Evolutionary conservation across 2,329 filamentous ascomycete genomes (phyloP).

Genomic region (Exophiala phaeomuriformis): DNA sequence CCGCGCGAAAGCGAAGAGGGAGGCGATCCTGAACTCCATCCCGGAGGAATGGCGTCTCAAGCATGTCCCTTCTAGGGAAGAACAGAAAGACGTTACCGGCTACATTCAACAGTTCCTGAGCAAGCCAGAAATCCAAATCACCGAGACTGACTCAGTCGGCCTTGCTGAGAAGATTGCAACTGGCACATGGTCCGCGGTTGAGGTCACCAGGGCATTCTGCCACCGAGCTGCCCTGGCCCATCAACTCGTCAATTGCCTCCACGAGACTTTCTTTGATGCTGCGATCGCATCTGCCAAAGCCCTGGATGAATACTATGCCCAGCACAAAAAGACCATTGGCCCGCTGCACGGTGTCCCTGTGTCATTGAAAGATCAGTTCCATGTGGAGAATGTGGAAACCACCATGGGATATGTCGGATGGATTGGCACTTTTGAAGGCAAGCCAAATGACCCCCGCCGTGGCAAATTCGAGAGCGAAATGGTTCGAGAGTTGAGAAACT

Average conservation of each 20-base stretch:
- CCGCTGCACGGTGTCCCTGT: slow-evolving; percentile 58
- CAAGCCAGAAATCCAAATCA: slow-evolving; percentile 52
- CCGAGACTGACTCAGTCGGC: slow-evolving; percentile 51
- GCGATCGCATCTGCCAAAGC: slow-evolving; percentile 44
- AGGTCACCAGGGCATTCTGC: slow-evolving; percentile 51
- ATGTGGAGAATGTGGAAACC: slow-evolving; percentile 45
- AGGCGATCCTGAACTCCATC: slow-evolving; percentile 48
- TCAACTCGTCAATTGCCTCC: slow-evolving; percentile 49
- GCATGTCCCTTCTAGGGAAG: slow-evolving; percentile 41
- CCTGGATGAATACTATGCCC: slow-evolving; percentile 43
- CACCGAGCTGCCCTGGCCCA: slow-evolving; percentile 52
- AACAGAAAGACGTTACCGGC: slow-evolving; percentile 52
- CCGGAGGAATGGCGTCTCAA: slow-evolving; percentile 51
- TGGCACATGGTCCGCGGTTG: slow-evolving; percentile 51
- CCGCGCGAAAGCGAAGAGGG: slow-evolving; percentile 47
- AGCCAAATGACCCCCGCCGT: slow-evolving; percentile 46
- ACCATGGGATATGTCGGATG: slow-evolving; percentile 61
- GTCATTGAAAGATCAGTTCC: slow-evolving; percentile 46
- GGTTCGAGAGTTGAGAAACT: slow-evolving; percentile 46
- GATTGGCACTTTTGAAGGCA: slow-evolving; percentile 54
- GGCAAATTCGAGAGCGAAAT: slow-evolving; percentile 51
- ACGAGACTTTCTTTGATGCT: slow-evolving; percentile 49
- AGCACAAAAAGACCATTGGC: slow-evolving; percentile 44
- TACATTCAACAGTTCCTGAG: slow-evolving; percentile 53
- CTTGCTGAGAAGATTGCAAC: slow-evolving; percentile 49